phyloP scores from a whole-genome alignment of 2,329 filamentous ascomycete genomes.

The Pseudonectria foliicola region DNA sequence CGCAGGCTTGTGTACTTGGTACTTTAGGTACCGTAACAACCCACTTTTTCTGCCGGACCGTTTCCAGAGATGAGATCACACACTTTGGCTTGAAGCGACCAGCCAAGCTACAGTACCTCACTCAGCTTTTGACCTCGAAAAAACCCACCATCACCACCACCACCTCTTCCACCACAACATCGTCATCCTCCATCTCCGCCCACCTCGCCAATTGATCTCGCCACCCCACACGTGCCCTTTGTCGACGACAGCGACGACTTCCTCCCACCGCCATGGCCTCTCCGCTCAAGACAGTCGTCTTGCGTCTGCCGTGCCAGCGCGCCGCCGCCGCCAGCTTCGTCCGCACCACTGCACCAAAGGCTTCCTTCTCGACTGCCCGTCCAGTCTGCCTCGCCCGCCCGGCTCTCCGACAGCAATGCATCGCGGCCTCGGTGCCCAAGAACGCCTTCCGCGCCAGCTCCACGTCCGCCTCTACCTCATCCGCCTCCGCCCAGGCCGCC shows the following conservation, averaged over 20 bases:
- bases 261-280: conserved; percentile 19
- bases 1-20: too few relatives aligned
- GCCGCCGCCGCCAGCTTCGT: conserved; percentile 17
- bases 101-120: conserved; percentile 6
- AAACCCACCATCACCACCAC: conserved; percentile 14
- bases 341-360: conserved; percentile 20
- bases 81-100: too few relatives aligned
- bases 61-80: conserved; percentile 19
- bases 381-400: conserved; percentile 17
- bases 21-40: too few relatives aligned
- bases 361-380: conserved; percentile 22
- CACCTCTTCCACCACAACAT: conserved; percentile 9
- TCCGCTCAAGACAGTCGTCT: conserved; percentile 25
- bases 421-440: conserved; percentile 8
- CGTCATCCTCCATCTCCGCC: conserved; percentile 14
- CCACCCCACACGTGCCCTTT: neutral
- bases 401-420: conserved; percentile 12
- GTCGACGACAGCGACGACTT: too few relatives aligned
- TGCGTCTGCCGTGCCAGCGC: conserved; percentile 24
- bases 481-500: conserved; percentile 12
- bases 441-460: conserved; percentile 15
- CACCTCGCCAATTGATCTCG: conserved; percentile 3
- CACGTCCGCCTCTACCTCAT: conserved; percentile 13
- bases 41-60: too few relatives aligned
- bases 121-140: conserved; percentile 12